Evolutionary conservation across 108 stramenopile species (phyloP).

Genomic region (Fragilaria crotonensis): DNA sequence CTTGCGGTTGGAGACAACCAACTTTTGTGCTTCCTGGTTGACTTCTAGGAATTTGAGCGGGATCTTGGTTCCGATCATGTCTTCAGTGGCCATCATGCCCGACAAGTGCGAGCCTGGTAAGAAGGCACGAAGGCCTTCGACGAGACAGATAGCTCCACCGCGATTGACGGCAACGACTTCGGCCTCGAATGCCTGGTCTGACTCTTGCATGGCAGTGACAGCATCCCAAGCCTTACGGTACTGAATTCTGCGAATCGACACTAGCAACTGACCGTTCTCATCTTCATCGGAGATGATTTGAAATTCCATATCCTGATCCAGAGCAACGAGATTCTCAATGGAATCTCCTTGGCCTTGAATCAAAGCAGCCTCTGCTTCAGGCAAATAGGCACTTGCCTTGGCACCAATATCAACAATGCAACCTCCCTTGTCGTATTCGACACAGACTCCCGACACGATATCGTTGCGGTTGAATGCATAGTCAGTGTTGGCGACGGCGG

Average conservation of each 20-base stretch:
- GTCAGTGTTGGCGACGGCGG: slow-evolving; percentile 62
- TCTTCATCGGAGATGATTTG: slow-evolving; percentile 95
- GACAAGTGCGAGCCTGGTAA: slow-evolving; percentile 92
- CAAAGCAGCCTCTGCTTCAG: slow-evolving; percentile 72
- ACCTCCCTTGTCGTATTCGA: slow-evolving; percentile 67
- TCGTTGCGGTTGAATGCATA: slow-evolving; percentile 82
- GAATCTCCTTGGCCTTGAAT: slow-evolving; percentile 38
- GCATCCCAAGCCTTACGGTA: slow-evolving; percentile 89
- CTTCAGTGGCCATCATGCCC: slow-evolving; percentile 82
- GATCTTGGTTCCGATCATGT: slow-evolving; percentile 75
- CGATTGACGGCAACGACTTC: slow-evolving; percentile 87
- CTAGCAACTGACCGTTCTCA: slow-evolving; percentile 85
- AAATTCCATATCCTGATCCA: slow-evolving; percentile 76
- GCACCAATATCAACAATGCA: slow-evolving; percentile 89
- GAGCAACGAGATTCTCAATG: slow-evolving; percentile 62
- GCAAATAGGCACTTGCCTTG: slow-evolving; percentile 90
- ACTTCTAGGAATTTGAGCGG: slow-evolving; percentile 93
- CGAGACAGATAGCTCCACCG: slow-evolving; percentile 92
- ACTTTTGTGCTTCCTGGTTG: slow-evolving; percentile 87
- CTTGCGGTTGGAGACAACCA: slow-evolving; percentile 92
- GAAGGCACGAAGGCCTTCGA: slow-evolving; percentile 91
- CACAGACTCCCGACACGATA: slow-evolving; percentile 68
- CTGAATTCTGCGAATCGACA: slow-evolving; percentile 84
- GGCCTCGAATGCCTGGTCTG: slow-evolving; percentile 86
- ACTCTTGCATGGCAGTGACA: slow-evolving; percentile 53